These are phyloP conservation scores for Nymphaea thermarum DNA, from an alignment of 164 flowering plant genomes.

Conservation along the genomic window DNA sequence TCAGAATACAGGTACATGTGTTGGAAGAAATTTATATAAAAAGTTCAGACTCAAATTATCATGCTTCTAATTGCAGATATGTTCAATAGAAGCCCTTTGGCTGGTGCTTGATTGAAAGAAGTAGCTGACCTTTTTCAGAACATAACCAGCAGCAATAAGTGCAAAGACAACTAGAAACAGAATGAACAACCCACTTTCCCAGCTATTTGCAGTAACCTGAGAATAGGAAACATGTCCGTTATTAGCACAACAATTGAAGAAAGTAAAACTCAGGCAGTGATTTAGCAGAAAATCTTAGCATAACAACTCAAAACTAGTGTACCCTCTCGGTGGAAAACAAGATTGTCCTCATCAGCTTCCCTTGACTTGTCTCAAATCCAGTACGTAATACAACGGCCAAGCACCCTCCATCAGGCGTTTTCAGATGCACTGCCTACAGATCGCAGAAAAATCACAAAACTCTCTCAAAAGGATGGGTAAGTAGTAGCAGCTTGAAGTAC, in stretches of 20 bases:
- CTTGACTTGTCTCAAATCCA: conserved; percentile 98
- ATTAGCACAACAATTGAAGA: too few relatives aligned
- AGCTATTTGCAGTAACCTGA: conserved; percentile 98
- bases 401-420: conserved; percentile 96
- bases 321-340: conserved; percentile 98
- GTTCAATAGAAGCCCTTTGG: too few relatives aligned
- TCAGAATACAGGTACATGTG: not conserved
- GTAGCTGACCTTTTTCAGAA: conserved; percentile 65
- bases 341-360: conserved; percentile 94
- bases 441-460: too few relatives aligned
- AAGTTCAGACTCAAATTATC: too few relatives aligned
- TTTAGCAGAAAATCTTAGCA: too few relatives aligned
- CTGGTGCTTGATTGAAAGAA: too few relatives aligned
- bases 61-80: too few relatives aligned
- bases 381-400: conserved; percentile 87
- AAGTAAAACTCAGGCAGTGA: too few relatives aligned
- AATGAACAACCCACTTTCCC: conserved; percentile 97
- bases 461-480: not conserved
- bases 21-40: not conserved
- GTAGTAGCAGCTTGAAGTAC: conserved; percentile 16
- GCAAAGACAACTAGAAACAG: conserved; percentile 90
- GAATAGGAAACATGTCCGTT: conserved; percentile 1
- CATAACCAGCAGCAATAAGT: conserved; percentile 98
- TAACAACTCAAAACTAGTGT: conserved; percentile 4
- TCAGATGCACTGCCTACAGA: conserved; percentile 25